A percentile compares a stretch with the other conserved stretches of the same genome.
Evolutionary conservation across 2,329 filamentous ascomycete genomes (phyloP).

Genomic region (Cordyceps farinosa): DNA sequence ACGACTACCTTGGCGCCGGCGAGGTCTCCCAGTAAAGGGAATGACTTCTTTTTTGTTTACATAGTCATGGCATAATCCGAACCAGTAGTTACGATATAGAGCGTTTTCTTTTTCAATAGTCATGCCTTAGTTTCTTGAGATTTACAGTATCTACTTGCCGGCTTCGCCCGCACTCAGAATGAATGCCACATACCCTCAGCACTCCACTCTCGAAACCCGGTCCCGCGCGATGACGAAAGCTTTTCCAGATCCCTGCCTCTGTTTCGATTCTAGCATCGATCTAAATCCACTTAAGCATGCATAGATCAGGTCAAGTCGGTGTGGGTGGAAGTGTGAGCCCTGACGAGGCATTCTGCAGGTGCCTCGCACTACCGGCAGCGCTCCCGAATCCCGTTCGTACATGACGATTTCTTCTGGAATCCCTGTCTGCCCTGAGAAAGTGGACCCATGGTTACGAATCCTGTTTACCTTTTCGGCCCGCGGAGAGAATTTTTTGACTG

Average conservation of each 20-base stretch:
- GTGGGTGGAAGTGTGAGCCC: background rate
- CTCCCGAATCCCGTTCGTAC: conserved; percentile 14
- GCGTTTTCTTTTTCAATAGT: conserved; percentile 6
- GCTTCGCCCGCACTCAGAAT: background rate
- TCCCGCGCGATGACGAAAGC: conserved; percentile 11
- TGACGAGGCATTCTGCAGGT: conserved; percentile 2
- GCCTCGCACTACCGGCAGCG: conserved; percentile 12
- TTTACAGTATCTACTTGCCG: background rate
- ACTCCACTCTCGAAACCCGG: conserved; percentile 7
- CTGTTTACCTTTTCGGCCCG: background rate
- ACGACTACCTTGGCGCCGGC: conserved; percentile 17
- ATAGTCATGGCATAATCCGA: background rate
- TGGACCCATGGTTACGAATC: conserved; percentile 7
- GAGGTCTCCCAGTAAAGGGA: conserved; percentile 11
- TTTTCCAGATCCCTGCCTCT: background rate
- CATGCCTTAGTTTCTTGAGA: background rate
- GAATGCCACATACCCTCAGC: background rate
- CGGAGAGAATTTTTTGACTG: background rate
- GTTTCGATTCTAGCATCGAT: conserved; percentile 13
- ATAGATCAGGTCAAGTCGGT: background rate
- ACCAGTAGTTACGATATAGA: conserved; percentile 1
- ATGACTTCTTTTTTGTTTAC: background rate
- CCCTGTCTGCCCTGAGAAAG: background rate
- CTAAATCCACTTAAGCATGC: background rate
- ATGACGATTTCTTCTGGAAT: conserved; percentile 9